Evolutionary conservation across 2,329 filamentous ascomycete species (phyloP).

Genomic region (Diaporthe eres): DNA sequence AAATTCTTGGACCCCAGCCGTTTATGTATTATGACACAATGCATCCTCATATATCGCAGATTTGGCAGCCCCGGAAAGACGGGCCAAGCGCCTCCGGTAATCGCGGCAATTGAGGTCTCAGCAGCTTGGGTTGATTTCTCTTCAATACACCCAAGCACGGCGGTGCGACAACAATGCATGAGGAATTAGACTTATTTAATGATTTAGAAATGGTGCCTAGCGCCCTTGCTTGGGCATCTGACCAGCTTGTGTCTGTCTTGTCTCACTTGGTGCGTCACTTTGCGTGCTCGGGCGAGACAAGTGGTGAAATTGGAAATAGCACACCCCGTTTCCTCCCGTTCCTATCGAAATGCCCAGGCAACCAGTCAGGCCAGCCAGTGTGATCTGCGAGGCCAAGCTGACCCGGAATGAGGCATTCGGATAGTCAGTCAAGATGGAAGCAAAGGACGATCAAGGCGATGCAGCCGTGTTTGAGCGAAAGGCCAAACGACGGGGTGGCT

Average conservation of each 20-base stretch:
- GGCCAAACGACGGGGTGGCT: neutral
- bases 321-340: neutral
- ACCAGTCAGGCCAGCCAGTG: neutral
- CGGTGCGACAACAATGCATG: neutral
- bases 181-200: slow-evolving; percentile 37
- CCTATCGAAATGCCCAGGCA: neutral
- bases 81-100: neutral
- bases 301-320: slow-evolving; percentile 13
- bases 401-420: neutral
- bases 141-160: neutral
- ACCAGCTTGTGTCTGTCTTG: slow-evolving; percentile 15
- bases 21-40: neutral
- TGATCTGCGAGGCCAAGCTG: slow-evolving; percentile 17
- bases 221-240: slow-evolving; percentile 14
- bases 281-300: slow-evolving; percentile 15
- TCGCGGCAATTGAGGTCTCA: neutral
- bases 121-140: neutral
- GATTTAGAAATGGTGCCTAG: slow-evolving; percentile 20
- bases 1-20: neutral
- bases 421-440: neutral
- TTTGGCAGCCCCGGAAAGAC: neutral
- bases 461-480: neutral
- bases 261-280: slow-evolving; percentile 19
- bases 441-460: neutral
- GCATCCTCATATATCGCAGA: neutral